phyloP scores from a whole-genome alignment of 2,329 filamentous ascomycete genomes.

The Sordariomycetes sp. region DNA sequence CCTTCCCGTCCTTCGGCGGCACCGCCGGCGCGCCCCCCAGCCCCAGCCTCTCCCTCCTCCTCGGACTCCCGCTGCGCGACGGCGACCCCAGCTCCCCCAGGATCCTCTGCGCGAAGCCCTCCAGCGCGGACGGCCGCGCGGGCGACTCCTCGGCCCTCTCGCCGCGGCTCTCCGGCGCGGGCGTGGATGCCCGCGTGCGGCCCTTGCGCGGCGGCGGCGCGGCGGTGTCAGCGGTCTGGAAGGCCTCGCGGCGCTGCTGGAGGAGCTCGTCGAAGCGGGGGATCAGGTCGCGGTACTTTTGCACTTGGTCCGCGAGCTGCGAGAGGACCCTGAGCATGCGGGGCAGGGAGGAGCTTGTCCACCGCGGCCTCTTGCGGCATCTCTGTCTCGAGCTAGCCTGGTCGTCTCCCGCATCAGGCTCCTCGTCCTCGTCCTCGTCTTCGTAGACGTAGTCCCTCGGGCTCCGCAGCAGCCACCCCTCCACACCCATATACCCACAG shows the following conservation, averaged over 20 bases:
- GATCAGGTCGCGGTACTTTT: conserved; percentile 50
- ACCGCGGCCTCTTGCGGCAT: conserved; percentile 43
- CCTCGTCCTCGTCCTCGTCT: conserved; percentile 29
- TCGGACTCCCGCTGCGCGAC: conserved; percentile 36
- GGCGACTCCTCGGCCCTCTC: conserved; percentile 31
- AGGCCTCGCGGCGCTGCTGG: conserved; percentile 53
- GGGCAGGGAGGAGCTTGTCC: conserved; percentile 36
- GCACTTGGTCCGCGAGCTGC: conserved; percentile 50
- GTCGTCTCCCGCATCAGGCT: neutral
- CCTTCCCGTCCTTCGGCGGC: conserved; percentile 26
- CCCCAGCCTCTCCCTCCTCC: conserved; percentile 34
- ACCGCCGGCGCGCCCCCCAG: conserved; percentile 16
- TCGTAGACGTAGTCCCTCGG: conserved; percentile 53
- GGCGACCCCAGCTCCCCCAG: conserved; percentile 48
- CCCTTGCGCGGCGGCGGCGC: conserved; percentile 11
- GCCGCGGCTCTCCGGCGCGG: conserved; percentile 14
- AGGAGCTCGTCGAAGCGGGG: conserved; percentile 65
- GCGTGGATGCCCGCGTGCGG: conserved; percentile 12
- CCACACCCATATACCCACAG: conserved; percentile 74
- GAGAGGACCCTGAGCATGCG: conserved; percentile 48
- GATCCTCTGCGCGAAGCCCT: conserved; percentile 52
- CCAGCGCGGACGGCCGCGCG: conserved; percentile 41
- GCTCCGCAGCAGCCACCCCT: conserved; percentile 80
- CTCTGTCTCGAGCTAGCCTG: conserved; percentile 20
- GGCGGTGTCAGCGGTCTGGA: conserved; percentile 43